phyloP scores from a whole-genome alignment of 2,329 filamentous ascomycete genomes.

The Magnaporthiopsis rhizophila region DNA sequence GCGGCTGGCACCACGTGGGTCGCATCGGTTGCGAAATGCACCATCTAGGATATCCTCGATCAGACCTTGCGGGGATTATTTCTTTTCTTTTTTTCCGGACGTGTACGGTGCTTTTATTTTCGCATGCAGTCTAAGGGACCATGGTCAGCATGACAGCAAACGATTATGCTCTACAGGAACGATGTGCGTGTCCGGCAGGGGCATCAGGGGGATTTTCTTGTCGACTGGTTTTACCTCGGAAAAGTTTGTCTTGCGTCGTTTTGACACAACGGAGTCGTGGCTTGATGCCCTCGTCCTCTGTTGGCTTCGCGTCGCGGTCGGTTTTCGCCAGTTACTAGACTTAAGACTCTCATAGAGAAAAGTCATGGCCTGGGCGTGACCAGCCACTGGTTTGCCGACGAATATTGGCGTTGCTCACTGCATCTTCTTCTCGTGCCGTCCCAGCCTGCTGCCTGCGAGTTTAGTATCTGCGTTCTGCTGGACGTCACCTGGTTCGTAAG shows the following conservation, averaged over 20 bases:
- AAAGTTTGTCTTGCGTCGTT: background rate
- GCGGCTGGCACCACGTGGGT: constrained; percentile 5
- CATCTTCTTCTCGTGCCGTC: background rate
- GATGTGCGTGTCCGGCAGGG: background rate
- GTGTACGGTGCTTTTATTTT: constrained; percentile 7
- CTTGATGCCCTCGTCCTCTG: background rate
- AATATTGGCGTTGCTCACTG: background rate
- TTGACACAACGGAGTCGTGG: background rate
- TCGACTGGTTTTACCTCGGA: background rate
- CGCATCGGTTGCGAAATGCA: constrained; percentile 6
- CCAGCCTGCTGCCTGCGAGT: background rate
- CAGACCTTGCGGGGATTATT: constrained; percentile 10
- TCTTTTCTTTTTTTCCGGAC: constrained; percentile 11
- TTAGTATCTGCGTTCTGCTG: background rate
- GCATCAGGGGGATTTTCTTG: background rate
- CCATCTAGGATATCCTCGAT: constrained; percentile 8
- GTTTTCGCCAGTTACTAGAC: background rate
- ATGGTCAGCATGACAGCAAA: background rate
- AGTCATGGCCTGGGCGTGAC: constrained; percentile 1
- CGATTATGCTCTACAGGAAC: background rate
- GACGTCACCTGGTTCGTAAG: background rate
- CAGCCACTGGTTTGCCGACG: background rate
- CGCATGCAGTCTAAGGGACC: background rate
- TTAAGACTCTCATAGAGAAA: background rate
- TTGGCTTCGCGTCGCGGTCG: background rate